Conservation (phyloP, 2,329 filamentous ascomycete genomes). For the Penicillium sp. region DNA sequence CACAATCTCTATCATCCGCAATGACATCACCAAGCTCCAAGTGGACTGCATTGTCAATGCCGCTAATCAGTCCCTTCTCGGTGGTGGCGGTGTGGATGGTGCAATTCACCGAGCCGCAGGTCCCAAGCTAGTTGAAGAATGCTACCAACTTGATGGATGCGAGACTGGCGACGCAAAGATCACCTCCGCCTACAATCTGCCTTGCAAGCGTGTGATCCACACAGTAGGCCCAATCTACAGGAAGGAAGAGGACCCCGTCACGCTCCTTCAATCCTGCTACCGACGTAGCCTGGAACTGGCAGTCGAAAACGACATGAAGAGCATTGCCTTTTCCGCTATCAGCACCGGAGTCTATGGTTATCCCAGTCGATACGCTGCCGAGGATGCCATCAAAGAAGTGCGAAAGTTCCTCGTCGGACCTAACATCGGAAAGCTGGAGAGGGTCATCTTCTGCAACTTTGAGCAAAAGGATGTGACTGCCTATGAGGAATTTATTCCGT, state of each 20-base stretch:
- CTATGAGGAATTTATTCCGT: constrained; percentile 73
- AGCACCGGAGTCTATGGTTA: constrained; percentile 92
- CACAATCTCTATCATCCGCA: constrained; percentile 64
- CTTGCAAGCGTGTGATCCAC: constrained; percentile 78
- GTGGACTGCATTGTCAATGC: constrained; percentile 91
- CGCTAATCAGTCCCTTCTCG: constrained; percentile 73
- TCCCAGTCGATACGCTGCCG: constrained; percentile 69
- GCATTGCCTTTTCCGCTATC: constrained; percentile 77
- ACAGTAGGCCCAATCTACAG: constrained; percentile 81
- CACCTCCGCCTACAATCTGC: constrained; percentile 72
- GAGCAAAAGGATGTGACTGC: constrained; percentile 70
- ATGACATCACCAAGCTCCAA: constrained; percentile 76
- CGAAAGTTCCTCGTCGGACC: constrained; percentile 52
- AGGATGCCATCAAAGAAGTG: constrained; percentile 64
- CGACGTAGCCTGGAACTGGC: constrained; percentile 69
- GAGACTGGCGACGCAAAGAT: constrained; percentile 77
- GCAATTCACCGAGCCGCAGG: constrained; percentile 86
- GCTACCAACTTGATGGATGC: constrained; percentile 68
- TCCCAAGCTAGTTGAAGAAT: constrained; percentile 64
- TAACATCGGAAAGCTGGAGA: constrained; percentile 54
- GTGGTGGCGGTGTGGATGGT: constrained; percentile 87
- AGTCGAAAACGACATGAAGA: constrained; percentile 61
- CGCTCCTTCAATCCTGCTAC: constrained; percentile 65
- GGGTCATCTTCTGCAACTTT: constrained; percentile 84
- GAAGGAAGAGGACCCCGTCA: constrained; percentile 28